phyloP scores from a whole-genome alignment of 2,329 filamentous ascomycete species.

The Exserohilum turcica region DNA sequence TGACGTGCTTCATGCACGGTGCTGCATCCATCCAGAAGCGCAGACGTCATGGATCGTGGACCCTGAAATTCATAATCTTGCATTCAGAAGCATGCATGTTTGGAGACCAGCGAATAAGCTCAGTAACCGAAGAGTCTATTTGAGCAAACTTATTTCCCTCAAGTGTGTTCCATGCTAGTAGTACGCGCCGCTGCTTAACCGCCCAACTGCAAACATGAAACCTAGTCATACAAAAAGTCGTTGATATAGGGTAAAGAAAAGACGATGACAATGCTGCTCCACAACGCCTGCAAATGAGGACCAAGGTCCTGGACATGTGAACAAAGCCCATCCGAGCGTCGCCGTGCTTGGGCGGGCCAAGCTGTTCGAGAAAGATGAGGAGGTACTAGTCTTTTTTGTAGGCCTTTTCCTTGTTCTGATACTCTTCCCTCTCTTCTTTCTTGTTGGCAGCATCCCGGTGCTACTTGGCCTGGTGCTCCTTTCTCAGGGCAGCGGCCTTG shows the following conservation, averaged over 20 bases:
- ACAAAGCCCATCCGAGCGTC: not conserved
- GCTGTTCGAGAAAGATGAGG: not conserved
- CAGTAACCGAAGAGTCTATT: too few species aligned
- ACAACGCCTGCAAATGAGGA: slow-evolving; percentile 25
- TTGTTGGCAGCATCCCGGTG: slow-evolving; percentile 28
- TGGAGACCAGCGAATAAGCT: not conserved
- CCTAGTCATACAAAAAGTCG: slow-evolving; percentile 23
- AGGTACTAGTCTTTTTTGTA: not conserved
- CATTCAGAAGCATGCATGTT: not conserved
- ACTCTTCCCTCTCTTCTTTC: slow-evolving; percentile 26
- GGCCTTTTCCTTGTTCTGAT: slow-evolving; percentile 28
- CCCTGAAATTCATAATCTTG: slow-evolving; percentile 11
- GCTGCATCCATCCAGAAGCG: not conserved
- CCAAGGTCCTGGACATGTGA: not conserved
- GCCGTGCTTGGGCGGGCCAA: not conserved
- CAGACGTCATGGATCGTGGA: slow-evolving; percentile 34
- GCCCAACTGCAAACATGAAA: slow-evolving; percentile 4
- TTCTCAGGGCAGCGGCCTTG: slow-evolving; percentile 34
- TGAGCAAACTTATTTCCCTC: too few species aligned
- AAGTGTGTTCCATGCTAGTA: slow-evolving; percentile 5
- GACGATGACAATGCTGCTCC: not conserved
- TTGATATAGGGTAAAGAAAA: slow-evolving; percentile 6
- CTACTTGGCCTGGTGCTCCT: slow-evolving; percentile 23
- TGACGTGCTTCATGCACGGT: slow-evolving; percentile 11
- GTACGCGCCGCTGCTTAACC: slow-evolving; percentile 7